Conservation (phyloP, 768 basidiomycete genomes). For the Hebeloma cylindrosporum region DNA sequence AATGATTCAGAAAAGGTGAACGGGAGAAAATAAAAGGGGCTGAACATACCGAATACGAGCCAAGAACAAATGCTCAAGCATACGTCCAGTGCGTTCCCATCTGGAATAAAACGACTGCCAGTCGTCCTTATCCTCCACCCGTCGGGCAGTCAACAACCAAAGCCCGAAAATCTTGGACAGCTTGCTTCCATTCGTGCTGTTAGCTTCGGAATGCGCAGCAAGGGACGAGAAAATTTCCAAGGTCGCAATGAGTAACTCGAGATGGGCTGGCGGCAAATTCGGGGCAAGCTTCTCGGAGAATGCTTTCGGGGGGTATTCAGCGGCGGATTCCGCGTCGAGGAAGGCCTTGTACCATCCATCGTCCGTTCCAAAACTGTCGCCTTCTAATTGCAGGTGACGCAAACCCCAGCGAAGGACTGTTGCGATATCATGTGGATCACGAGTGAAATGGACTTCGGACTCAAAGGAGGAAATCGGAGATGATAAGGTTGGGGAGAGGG, state of each 20-base stretch:
- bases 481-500: conserved; percentile 49
- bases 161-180: conserved; percentile 70
- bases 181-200: conserved; percentile 77
- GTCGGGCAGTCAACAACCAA: conserved; percentile 61
- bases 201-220: conserved; percentile 69
- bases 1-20: conserved; percentile 6
- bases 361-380: conserved; percentile 57
- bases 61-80: conserved; percentile 77
- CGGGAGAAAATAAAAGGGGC: conserved; percentile 1
- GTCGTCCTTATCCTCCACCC: conserved; percentile 51
- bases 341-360: conserved; percentile 71
- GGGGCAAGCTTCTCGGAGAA: conserved; percentile 65
- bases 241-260: conserved; percentile 55
- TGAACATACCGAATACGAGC: conserved; percentile 61
- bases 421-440: conserved; percentile 75
- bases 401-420: conserved; percentile 81
- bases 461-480: conserved; percentile 52
- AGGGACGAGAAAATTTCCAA: conserved; percentile 68
- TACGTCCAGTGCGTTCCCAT: conserved; percentile 73
- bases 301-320: conserved; percentile 60
- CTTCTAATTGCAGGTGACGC: conserved; percentile 68
- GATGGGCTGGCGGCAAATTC: conserved; percentile 55
- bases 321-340: conserved; percentile 54
- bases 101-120: conserved; percentile 67
- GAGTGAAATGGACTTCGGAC: conserved; percentile 61